Conservation (phyloP, 116 monocot genomes). For the Dioscorea cayenensis region DNA sequence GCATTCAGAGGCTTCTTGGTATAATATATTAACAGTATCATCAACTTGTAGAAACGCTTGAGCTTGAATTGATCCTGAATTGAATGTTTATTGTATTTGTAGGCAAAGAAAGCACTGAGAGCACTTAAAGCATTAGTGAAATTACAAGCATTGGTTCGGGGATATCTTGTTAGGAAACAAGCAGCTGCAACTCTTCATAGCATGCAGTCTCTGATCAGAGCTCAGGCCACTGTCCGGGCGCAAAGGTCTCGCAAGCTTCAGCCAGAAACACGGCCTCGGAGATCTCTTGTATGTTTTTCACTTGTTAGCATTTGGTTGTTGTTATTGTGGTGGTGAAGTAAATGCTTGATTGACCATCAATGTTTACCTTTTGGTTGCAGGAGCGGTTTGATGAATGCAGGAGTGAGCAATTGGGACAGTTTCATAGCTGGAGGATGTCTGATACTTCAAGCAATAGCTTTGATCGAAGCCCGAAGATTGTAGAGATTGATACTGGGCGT, state of each 20-base stretch:
- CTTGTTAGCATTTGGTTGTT: neutral
- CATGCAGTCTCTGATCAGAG: constrained; percentile 85
- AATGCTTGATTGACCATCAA: neutral
- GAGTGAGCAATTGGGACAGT: constrained; percentile 30
- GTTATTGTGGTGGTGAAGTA: neutral
- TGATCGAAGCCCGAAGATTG: constrained; percentile 74
- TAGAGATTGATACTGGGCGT: constrained; percentile 67
- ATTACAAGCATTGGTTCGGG: constrained; percentile 79
- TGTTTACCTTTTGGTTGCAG: constrained; percentile 8
- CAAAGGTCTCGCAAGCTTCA: constrained; percentile 30
- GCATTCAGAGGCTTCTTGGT: constrained; percentile 72
- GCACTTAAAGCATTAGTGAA: constrained; percentile 88
- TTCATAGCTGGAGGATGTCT: constrained; percentile 50
- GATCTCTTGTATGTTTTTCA: constrained; percentile 43
- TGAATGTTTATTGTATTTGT: neutral
- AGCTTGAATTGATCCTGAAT: too few species aligned
- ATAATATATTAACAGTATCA: neutral
- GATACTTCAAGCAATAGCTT: constrained; percentile 22
- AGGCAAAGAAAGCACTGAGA: constrained; percentile 89
- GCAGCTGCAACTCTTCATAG: constrained; percentile 68
- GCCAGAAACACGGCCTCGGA: constrained; percentile 35
- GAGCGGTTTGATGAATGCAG: constrained; percentile 47
- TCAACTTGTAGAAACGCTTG: too few species aligned
- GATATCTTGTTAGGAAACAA: constrained; percentile 74
- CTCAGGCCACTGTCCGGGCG: constrained; percentile 51